These are phyloP conservation scores for Trypanosoma conorhini DNA, from an alignment of 208 protist genomes.

Conservation along the genomic window DNA sequence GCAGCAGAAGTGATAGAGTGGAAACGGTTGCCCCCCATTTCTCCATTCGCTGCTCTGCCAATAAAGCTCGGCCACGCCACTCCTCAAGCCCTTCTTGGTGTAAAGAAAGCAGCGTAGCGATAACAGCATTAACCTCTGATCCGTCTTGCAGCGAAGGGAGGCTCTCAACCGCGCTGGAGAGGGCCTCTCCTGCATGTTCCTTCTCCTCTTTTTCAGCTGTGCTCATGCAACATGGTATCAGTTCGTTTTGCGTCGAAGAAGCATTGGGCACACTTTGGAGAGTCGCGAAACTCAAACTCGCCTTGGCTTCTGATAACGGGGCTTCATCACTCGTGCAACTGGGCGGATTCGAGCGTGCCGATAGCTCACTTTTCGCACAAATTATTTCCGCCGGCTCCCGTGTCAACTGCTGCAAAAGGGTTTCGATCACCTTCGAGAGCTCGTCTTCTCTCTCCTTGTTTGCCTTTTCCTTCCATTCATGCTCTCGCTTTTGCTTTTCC, in stretches of 20 bases:
- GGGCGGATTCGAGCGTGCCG: neutral
- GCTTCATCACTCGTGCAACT: neutral
- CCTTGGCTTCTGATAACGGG: neutral
- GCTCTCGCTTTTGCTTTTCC: neutral
- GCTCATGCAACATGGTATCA: neutral
- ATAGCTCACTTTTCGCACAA: neutral
- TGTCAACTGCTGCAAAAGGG: neutral
- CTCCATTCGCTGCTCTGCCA: neutral
- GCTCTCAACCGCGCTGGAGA: slow-evolving; percentile 18
- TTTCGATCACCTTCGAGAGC: slow-evolving; percentile 3
- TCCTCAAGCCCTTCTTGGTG: slow-evolving; percentile 19
- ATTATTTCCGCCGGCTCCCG: neutral
- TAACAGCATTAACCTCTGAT: slow-evolving; percentile 22
- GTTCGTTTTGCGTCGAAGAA: neutral
- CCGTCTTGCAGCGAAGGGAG: slow-evolving; percentile 11
- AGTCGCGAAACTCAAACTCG: neutral
- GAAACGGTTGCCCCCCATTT: neutral
- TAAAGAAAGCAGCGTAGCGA: slow-evolving; percentile 17
- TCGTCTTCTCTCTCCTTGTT: neutral
- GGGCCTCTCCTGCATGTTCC: neutral
- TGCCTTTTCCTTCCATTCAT: neutral
- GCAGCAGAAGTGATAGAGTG: neutral
- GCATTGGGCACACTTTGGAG: neutral
- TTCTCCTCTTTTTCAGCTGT: neutral
- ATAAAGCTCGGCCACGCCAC: neutral